Conservation (phyloP, 2,329 filamentous ascomycete species). For the Onygenales sp. region DNA sequence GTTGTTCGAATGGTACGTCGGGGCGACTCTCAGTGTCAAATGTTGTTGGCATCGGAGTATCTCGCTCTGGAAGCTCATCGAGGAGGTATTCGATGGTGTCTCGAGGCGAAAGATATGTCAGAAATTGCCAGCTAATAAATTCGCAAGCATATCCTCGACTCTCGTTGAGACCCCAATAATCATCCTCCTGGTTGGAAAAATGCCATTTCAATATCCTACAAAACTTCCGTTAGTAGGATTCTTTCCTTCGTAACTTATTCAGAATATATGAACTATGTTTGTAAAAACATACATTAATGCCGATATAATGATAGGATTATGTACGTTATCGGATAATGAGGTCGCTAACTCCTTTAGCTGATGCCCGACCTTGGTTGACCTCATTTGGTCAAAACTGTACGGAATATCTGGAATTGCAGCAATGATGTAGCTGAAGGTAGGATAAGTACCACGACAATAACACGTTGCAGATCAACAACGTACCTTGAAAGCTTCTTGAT, state of each 20-base stretch:
- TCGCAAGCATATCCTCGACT: conserved; percentile 51
- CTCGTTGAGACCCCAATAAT: conserved; percentile 47
- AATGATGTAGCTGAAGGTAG: conserved; percentile 25
- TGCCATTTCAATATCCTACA: conserved; percentile 48
- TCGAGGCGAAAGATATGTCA: conserved; percentile 45
- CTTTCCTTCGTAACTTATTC: background rate
- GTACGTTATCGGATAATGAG: conserved; percentile 31
- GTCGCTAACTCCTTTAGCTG: conserved; percentile 29
- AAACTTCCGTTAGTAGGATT: background rate
- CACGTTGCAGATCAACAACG: conserved; percentile 1
- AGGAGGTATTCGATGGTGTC: conserved; percentile 51
- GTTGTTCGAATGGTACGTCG: background rate
- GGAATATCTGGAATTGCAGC: conserved; percentile 30
- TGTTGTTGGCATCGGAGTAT: background rate
- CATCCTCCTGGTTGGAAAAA: conserved; percentile 41
- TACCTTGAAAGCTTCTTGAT: conserved; percentile 32
- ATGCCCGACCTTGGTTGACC: conserved; percentile 28
- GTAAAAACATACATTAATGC: conserved; percentile 41
- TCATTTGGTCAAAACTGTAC: conserved; percentile 37
- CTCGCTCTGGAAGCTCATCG: conserved; percentile 34
- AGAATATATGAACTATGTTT: background rate
- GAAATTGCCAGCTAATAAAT: conserved; percentile 53
- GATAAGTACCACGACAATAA: background rate
- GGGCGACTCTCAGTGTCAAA: background rate
- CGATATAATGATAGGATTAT: conserved; percentile 34